phyloP scores from a whole-genome alignment of 1,284 basidiomycete genomes.

The Hymenochaete sp. region DNA sequence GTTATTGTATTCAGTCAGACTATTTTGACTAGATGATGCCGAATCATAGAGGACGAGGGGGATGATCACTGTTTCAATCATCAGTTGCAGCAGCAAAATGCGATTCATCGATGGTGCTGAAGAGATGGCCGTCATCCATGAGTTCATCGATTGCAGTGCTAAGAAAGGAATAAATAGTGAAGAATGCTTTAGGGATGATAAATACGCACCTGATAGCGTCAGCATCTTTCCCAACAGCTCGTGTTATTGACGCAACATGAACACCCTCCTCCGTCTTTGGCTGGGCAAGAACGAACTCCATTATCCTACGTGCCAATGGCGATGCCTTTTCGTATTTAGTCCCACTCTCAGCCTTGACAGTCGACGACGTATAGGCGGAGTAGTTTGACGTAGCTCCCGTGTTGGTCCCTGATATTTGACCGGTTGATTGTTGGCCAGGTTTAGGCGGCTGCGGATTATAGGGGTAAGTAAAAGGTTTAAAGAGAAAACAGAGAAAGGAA shows the following conservation, averaged over 20 bases:
- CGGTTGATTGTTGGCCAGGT: background rate
- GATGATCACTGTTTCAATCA: too few relatives aligned
- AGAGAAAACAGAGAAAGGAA: background rate
- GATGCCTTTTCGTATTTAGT: conserved; percentile 36
- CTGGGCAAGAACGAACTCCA: conserved; percentile 36
- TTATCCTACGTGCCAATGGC: conserved; percentile 39
- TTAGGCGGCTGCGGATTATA: background rate
- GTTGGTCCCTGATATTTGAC: background rate
- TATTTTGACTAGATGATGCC: too few relatives aligned
- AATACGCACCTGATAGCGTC: conserved; percentile 32
- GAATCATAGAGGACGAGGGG: too few relatives aligned
- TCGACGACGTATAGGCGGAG: conserved; percentile 28
- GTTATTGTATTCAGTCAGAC: too few relatives aligned
- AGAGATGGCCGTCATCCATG: conserved; percentile 48
- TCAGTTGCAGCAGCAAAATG: too few relatives aligned
- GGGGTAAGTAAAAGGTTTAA: background rate
- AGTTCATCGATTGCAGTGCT: conserved; percentile 44
- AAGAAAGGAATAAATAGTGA: conserved; percentile 1
- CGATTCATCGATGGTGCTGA: conserved; percentile 44
- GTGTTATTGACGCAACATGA: conserved; percentile 39
- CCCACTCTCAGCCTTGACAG: conserved; percentile 20
- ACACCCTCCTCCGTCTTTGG: conserved; percentile 35
- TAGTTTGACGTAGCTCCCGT: conserved; percentile 10
- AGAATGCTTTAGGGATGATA: background rate
- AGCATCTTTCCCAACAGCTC: conserved; percentile 26